phyloP scores from a whole-genome alignment of 2,329 filamentous ascomycete genomes.

The Tolypocladium guangdongense region DNA sequence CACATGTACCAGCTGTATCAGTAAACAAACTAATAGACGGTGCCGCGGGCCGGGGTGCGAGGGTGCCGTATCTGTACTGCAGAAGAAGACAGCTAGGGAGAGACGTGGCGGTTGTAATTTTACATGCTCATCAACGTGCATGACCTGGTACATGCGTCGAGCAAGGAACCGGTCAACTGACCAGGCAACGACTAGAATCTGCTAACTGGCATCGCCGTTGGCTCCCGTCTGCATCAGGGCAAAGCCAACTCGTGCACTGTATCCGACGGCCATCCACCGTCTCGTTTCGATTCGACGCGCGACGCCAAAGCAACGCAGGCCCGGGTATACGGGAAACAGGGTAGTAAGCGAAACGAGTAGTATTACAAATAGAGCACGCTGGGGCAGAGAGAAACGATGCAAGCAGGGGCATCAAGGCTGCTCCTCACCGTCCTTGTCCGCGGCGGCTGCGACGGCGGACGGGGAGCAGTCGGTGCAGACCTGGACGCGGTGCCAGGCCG shows the following conservation, averaged over 20 bases:
- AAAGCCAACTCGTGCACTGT: not conserved
- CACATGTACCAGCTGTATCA: not conserved
- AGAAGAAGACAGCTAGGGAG: not conserved
- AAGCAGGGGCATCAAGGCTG: not conserved
- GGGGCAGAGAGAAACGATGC: not conserved
- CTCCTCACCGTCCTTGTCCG: not conserved
- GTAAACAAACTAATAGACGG: not conserved
- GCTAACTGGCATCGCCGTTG: not conserved
- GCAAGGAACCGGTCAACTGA: too few species aligned
- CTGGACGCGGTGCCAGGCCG: slow-evolving; percentile 53
- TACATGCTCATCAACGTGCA: not conserved
- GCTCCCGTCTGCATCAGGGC: not conserved
- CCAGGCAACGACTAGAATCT: not conserved
- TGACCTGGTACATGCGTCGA: too few species aligned
- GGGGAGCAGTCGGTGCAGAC: slow-evolving; percentile 22
- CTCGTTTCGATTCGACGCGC: not conserved
- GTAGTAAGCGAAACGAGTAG: not conserved
- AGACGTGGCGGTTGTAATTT: not conserved
- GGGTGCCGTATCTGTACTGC: not conserved
- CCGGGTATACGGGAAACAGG: not conserved
- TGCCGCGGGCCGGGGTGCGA: not conserved
- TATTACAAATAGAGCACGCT: not conserved
- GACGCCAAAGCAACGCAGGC: not conserved
- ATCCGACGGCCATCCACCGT: not conserved
- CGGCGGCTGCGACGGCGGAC: not conserved